Evolutionary conservation across 306 rosid species (phyloP).

Genomic region (Vicia faba): DNA sequence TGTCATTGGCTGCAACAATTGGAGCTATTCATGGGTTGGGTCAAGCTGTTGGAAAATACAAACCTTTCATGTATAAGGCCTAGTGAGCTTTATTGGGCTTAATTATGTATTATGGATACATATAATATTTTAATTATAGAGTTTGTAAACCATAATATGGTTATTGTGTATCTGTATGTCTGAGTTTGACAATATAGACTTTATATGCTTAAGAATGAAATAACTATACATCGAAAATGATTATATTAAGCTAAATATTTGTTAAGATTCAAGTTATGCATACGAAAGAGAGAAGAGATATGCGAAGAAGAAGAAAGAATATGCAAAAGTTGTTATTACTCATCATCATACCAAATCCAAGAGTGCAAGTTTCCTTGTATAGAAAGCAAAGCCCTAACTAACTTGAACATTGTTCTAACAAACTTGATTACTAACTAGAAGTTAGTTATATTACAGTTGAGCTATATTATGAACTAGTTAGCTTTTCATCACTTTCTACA

Average conservation of each 20-base stretch:
- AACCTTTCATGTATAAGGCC: slow-evolving; percentile 49
- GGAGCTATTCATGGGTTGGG: slow-evolving; percentile 54
- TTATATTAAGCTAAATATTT: background rate
- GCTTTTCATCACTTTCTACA: too few species aligned
- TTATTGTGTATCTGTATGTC: background rate
- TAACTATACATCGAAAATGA: background rate
- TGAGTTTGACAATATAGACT: background rate
- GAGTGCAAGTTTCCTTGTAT: too few species aligned
- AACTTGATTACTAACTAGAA: too few species aligned
- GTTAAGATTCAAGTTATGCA: too few species aligned
- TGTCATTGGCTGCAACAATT: slow-evolving; percentile 47
- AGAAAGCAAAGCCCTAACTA: too few species aligned
- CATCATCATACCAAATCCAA: too few species aligned
- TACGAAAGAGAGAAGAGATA: too few species aligned
- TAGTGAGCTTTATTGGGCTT: slow-evolving; percentile 9
- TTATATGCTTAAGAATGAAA: background rate
- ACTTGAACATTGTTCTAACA: too few species aligned
- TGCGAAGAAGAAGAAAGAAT: too few species aligned
- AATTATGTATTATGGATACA: background rate
- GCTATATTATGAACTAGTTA: too few species aligned
- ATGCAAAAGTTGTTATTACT: too few species aligned
- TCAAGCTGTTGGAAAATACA: slow-evolving; percentile 41
- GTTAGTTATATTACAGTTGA: too few species aligned
- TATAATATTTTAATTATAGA: background rate
- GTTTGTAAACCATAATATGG: background rate